Evolutionary conservation across 2,329 filamentous ascomycete species (phyloP), one percentile per base, ranked within the genome.

Genomic region (Stromatinia cepivora): DNA sequence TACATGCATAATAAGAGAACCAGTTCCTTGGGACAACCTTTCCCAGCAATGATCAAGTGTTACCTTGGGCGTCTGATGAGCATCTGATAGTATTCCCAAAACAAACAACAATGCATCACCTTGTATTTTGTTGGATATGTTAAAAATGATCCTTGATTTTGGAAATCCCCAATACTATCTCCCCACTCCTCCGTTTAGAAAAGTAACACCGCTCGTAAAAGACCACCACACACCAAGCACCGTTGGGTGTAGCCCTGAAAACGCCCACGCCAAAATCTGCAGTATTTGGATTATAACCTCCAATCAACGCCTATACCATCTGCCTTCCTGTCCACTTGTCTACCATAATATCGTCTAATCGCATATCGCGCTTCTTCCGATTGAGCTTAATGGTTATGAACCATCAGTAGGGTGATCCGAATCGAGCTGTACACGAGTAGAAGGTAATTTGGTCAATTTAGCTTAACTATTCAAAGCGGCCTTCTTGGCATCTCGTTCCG

Each of bases 401-500:
- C 25, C 36, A 52, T n/a, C 17, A 50, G 50, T 62, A 22, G 54
- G 28, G 17, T 48, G 17, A 20, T 53, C 25, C 20, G 31, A 67
- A 52, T 48, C 45, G 54, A 62, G 66, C 46, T 70, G 67, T 68
- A 64, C 53, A 58, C 46, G 54, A 72, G 52, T 58, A 25, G 36
- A 34, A 36, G 57, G 39, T 67, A 50, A 62, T 67, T 50, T 28
- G 45, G 63, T 52, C 59, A 52, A 59, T 70, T 69, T 75, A 75
- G 64, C n/a, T 28, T 42, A 64, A 42, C 31, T 34, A n/a, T 71
- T 71, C 73, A 79, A 72, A 28, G 75, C 76, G 31, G 76, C 76
- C 72, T 82, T 82, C 70, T 80, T 80, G 54, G 79, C 77, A 69
- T 83, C 82, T 74, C 82, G 78, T 75, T 84, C 82, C 22, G 81